Evolutionary conservation across 108 stramenopile species (phyloP).

Genomic region (Skeletonema tropicum): DNA sequence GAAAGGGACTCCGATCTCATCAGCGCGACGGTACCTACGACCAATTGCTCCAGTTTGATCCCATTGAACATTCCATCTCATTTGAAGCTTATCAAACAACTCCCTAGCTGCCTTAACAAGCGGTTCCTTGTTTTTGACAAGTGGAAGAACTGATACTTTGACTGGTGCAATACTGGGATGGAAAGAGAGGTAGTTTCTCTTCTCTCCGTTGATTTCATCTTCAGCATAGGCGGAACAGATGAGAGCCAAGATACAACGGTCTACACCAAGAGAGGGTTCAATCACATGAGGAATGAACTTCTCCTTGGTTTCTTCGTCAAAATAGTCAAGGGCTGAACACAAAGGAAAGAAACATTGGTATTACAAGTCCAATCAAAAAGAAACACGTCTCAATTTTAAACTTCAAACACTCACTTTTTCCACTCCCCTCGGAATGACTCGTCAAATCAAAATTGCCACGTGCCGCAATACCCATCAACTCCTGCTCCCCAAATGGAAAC

Average conservation of each 20-base stretch:
- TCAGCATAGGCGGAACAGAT: slow-evolving; percentile 93
- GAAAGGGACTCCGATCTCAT: slow-evolving; percentile 96
- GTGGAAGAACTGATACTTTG: slow-evolving; percentile 93
- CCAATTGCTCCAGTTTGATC: slow-evolving; percentile 95
- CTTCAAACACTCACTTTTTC: slow-evolving; percentile 66
- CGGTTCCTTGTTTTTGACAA: slow-evolving; percentile 94
- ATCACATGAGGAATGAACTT: slow-evolving; percentile 97
- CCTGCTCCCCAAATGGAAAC: slow-evolving; percentile 96
- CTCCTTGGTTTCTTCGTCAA: slow-evolving; percentile 89
- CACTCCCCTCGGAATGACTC: slow-evolving; percentile 87
- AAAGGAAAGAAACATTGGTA: not conserved
- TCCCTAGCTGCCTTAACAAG: slow-evolving; percentile 77
- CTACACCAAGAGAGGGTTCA: slow-evolving; percentile 96
- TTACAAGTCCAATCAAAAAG: not conserved
- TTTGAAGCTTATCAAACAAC: slow-evolving; percentile 74
- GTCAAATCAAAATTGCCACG: slow-evolving; percentile 95
- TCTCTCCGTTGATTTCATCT: slow-evolving; percentile 91
- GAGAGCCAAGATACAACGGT: slow-evolving; percentile 90
- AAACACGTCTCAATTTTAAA: not conserved
- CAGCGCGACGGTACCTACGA: slow-evolving; percentile 89
- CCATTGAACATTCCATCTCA: slow-evolving; percentile 84
- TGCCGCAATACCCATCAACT: slow-evolving; percentile 98
- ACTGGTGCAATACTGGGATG: slow-evolving; percentile 93
- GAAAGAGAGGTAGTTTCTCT: slow-evolving; percentile 90
- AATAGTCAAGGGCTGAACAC: slow-evolving; percentile 85